These are phyloP conservation scores for Colletotrichum falcatum DNA, from an alignment of 2,329 filamentous ascomycete species.

Conservation along the genomic window DNA sequence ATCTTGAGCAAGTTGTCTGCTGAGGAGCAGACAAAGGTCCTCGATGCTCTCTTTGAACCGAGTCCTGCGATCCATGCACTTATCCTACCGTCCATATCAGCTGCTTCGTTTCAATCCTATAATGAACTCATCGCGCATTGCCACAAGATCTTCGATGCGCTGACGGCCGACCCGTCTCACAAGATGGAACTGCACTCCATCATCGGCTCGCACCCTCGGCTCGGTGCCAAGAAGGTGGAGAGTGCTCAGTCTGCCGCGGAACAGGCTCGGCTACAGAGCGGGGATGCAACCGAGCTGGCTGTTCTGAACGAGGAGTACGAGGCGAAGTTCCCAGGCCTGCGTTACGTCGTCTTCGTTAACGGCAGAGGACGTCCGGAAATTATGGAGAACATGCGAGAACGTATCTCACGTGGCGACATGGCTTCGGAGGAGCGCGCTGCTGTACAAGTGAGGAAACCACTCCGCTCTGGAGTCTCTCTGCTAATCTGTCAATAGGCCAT, in stretches of 20 bases:
- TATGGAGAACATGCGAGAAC: constrained; percentile 82
- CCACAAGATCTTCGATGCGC: constrained; percentile 69
- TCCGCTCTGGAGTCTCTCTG: background rate
- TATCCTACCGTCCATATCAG: constrained; percentile 73
- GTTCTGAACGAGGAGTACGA: constrained; percentile 84
- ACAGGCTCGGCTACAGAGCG: constrained; percentile 77
- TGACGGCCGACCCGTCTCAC: constrained; percentile 63
- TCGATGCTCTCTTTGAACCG: constrained; percentile 89
- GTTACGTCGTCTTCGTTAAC: constrained; percentile 94
- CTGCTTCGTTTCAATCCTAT: constrained; percentile 73
- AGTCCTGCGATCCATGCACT: constrained; percentile 79
- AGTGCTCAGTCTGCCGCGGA: constrained; percentile 84
- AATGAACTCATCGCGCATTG: constrained; percentile 75
- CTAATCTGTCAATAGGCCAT: constrained; percentile 72
- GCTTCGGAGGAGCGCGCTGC: constrained; percentile 77
- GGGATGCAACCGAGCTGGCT: constrained; percentile 69
- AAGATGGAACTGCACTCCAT: constrained; percentile 75
- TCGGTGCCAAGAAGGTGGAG: constrained; percentile 85
- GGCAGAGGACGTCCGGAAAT: constrained; percentile 79
- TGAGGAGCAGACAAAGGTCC: constrained; percentile 64
- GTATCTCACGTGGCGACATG: constrained; percentile 78
- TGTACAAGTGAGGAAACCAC: constrained; percentile 70
- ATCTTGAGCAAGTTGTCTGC: constrained; percentile 68
- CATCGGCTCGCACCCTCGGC: constrained; percentile 82
- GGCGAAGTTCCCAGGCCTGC: constrained; percentile 80